Evolutionary conservation across 2,329 filamentous ascomycete genomes (phyloP), one percentile per base, ranked within the genome.

Genomic region (Coniochaeta sp.): DNA sequence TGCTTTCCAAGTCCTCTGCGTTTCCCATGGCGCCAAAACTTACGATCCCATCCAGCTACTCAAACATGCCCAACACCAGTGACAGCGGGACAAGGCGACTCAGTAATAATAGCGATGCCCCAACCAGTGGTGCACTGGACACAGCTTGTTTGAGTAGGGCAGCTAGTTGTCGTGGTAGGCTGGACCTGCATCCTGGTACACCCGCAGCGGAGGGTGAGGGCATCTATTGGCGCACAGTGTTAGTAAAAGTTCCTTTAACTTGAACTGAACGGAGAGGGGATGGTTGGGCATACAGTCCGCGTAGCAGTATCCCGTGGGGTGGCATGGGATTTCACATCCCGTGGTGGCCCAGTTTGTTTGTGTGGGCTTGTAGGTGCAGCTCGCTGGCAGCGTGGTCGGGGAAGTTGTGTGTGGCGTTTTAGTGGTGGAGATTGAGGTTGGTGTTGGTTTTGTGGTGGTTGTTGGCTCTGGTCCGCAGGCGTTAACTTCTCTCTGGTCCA

Each of bases 41-140:
- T n/a, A n/a, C n/a, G n/a, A n/a, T n/a, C n/a, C n/a, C n/a, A n/a
- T n/a, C n/a, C n/a, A n/a, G n/a, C n/a, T n/a, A n/a, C 3, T 24
- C 22, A 24, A 14, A 4, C 38, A 42, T 18, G 26, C 20, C 4
- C 20, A 13, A 6, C 26, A 4, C 12, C 45, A 30, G 45, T 31
- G 18, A 22, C 45, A 3, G 45, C 18, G 9, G 45, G 45, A 31
- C 45, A 47, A 14, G 45, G 38, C 8, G 38, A 47, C n/a, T 50
- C 48, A 16, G 48, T 50, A 10, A 51, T 45, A 4, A 38, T 51
- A 9, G 38, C 49, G 8, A 51, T 51, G 9, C 49, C 49, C 49
- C 49, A 51, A 13, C 49, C 49, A 13, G 35, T 45, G n/a, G 49
- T 51, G 28, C 49, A 51, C 27, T 51, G 49, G n/a, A 45, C 26